phyloP scores from a whole-genome alignment of 78 protist genomes.

The Chrysochromulina tobinii region DNA sequence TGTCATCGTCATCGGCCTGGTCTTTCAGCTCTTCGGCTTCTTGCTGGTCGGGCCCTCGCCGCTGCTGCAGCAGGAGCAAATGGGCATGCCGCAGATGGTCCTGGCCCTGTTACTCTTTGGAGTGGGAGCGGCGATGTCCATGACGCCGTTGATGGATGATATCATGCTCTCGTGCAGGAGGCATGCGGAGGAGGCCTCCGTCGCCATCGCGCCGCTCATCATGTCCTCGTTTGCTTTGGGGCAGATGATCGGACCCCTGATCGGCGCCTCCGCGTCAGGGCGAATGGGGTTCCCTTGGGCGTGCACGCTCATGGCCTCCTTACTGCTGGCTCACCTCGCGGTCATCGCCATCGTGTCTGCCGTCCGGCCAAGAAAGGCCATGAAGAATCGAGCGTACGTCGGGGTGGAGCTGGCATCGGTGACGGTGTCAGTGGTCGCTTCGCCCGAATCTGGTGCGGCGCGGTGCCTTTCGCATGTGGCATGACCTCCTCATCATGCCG shows the following conservation, averaged over 20 bases:
- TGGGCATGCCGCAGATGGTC: neutral
- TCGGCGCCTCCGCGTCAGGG: neutral
- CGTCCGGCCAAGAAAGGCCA: no score
- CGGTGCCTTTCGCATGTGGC: no score
- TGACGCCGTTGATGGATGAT: conserved; percentile 8
- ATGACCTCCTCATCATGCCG: no score
- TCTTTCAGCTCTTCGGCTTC: neutral
- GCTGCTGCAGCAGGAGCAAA: neutral
- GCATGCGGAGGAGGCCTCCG: neutral
- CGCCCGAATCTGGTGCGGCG: no score
- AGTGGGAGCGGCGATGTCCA: neutral
- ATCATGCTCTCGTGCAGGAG: neutral
- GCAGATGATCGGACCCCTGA: neutral
- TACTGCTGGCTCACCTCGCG: no score
- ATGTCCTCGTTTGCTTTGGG: neutral
- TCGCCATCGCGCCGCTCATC: neutral
- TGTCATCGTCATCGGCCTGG: neutral
- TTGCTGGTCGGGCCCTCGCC: neutral
- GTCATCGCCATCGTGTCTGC: no score
- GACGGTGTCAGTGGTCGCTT: no score
- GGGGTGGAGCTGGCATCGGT: no score
- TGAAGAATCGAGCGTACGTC: no score
- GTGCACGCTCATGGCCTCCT: neutral
- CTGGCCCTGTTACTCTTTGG: neutral
- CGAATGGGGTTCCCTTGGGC: neutral